phyloP scores from a whole-genome alignment of 2,329 filamentous ascomycete species.

The Cladosporium sp. region DNA sequence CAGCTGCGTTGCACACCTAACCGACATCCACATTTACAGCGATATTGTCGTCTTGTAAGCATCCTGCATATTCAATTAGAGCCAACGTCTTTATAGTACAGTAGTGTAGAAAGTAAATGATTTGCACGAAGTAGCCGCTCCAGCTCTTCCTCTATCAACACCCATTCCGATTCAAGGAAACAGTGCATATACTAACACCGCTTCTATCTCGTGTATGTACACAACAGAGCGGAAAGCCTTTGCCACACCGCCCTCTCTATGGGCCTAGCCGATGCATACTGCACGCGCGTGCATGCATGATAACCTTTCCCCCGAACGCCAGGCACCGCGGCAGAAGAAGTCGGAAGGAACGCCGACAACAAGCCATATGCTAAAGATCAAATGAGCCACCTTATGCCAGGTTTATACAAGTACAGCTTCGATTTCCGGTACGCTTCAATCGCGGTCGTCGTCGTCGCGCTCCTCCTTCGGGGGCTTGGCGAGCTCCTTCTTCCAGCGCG shows the following conservation, averaged over 20 bases:
- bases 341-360: not conserved
- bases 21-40: not conserved
- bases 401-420: not conserved
- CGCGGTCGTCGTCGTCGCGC: slow-evolving; percentile 28
- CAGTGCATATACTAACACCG: not conserved
- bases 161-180: not conserved
- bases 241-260: not conserved
- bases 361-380: slow-evolving; percentile 9
- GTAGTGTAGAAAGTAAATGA: not conserved
- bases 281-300: not conserved
- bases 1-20: not conserved
- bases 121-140: not conserved
- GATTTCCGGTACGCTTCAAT: not conserved
- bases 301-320: not conserved
- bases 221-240: slow-evolving; percentile 3
- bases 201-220: slow-evolving; percentile 5
- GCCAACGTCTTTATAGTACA: not conserved
- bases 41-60: too few relatives aligned
- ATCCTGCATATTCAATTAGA: not conserved
- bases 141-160: not conserved
- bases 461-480: slow-evolving; percentile 59
- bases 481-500: slow-evolving; percentile 67
- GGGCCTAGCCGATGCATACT: not conserved
- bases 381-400: not conserved
- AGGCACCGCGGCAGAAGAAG: not conserved